Conservation (phyloP, 2,329 filamentous ascomycete genomes). For the Shiraia sp. region DNA sequence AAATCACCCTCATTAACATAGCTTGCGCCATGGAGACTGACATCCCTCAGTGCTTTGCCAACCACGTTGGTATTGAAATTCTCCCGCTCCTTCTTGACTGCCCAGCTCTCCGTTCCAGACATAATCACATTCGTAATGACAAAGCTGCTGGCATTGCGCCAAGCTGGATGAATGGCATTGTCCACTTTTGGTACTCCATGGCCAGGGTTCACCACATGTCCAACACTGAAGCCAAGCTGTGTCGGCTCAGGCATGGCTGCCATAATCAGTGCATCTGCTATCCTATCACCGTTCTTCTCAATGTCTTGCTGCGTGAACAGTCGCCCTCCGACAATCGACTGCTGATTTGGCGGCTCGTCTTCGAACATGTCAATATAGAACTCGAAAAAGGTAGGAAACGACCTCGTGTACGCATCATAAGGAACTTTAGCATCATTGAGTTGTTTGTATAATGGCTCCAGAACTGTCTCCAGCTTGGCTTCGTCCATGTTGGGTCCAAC, state of each 20-base stretch:
- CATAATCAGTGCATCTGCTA: conserved; percentile 32
- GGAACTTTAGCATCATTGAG: conserved; percentile 37
- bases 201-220: conserved; percentile 42
- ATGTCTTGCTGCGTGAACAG: conserved; percentile 38
- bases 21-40: conserved; percentile 33
- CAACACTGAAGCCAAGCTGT: conserved; percentile 32
- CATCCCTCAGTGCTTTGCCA: conserved; percentile 35
- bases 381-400: conserved; percentile 42
- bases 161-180: conserved; percentile 40
- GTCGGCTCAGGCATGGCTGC: conserved; percentile 25
- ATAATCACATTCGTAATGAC: conserved; percentile 40
- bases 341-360: conserved; percentile 34
- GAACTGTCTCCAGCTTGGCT: conserved; percentile 26
- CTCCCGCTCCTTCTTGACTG: conserved; percentile 30
- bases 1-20: conserved; percentile 45
- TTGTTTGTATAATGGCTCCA: conserved; percentile 34
- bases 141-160: conserved; percentile 42
- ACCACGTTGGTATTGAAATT: conserved; percentile 36
- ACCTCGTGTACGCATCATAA: conserved; percentile 31
- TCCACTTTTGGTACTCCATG: conserved; percentile 30
- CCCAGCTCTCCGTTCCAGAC: conserved; percentile 37
- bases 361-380: conserved; percentile 44
- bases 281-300: conserved; percentile 21
- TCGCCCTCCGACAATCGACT: conserved; percentile 38
- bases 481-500: conserved; percentile 38